A percentile compares a stretch with the other conserved stretches of the same genome.
Conservation (phyloP, 768 basidiomycete genomes). For the Naganishia vishniacii region DNA sequence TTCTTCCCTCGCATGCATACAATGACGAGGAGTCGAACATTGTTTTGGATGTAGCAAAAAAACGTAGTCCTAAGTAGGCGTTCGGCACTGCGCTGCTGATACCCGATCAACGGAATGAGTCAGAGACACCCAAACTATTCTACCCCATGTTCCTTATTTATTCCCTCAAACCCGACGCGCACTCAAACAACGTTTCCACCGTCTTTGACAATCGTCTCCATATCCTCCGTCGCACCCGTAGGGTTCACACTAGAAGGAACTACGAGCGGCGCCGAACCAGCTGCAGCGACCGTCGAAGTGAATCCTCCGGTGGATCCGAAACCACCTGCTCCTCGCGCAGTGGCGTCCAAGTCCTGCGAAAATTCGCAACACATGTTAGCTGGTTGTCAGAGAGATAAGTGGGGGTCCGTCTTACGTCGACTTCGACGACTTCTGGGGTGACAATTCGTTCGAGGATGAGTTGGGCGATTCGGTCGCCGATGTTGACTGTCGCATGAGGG, state of each 20-base stretch:
- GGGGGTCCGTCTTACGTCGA: conserved; percentile 55
- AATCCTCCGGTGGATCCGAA: conserved; percentile 92
- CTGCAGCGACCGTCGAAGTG: conserved; percentile 29
- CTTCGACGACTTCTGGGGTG: conserved; percentile 78
- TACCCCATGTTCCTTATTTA: too few species aligned
- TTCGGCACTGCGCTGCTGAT: too few species aligned
- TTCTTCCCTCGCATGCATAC: too few species aligned
- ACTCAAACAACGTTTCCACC: conserved; percentile 6
- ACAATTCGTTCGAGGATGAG: conserved; percentile 85
- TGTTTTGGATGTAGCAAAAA: too few species aligned
- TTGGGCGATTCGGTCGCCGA: conserved; percentile 94
- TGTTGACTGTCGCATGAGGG: conserved; percentile 58
- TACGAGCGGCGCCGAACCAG: neutral
- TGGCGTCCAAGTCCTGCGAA: conserved; percentile 76
- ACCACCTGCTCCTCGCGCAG: conserved; percentile 73
- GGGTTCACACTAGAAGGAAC: conserved; percentile 1
- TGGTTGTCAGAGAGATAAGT: neutral
- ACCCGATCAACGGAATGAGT: too few species aligned
- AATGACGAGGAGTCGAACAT: too few species aligned
- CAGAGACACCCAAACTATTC: too few species aligned
- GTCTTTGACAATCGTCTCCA: conserved; percentile 4
- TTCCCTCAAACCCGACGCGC: too few species aligned
- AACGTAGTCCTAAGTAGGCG: too few species aligned
- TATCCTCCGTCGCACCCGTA: conserved; percentile 11
- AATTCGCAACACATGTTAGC: too few species aligned